Conservation (phyloP, 1,139 yeast species). For the Zygotorulaspora mrakii region DNA sequence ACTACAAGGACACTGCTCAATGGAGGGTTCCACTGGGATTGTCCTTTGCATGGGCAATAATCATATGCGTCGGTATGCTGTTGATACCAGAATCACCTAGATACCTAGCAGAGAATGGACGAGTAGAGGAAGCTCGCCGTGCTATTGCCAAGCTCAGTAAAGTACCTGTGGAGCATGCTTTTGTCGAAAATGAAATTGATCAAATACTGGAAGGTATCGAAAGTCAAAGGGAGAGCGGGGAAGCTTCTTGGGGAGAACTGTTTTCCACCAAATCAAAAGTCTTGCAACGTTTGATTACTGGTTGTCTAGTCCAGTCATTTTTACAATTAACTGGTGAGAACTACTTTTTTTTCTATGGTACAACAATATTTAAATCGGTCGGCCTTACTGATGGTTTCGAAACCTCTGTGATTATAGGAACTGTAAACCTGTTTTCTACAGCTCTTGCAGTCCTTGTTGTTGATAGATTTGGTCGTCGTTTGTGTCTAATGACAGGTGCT, state of each 20-base stretch:
- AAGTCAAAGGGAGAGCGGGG: constrained; percentile 57
- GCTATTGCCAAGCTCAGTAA: constrained; percentile 58
- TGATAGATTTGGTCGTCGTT: constrained; percentile 63
- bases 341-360: constrained; percentile 71
- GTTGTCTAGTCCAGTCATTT: constrained; percentile 59
- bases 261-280: constrained; percentile 62
- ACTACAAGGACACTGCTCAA: constrained; percentile 47
- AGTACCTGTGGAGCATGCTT: constrained; percentile 51
- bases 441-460: constrained; percentile 58
- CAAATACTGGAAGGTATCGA: constrained; percentile 60
- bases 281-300: constrained; percentile 59
- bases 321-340: constrained; percentile 75
- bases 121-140: constrained; percentile 53
- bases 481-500: constrained; percentile 55
- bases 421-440: constrained; percentile 68
- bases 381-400: constrained; percentile 64
- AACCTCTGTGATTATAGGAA: constrained; percentile 66
- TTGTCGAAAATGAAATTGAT: constrained; percentile 54
- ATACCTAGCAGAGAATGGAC: constrained; percentile 52
- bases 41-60: constrained; percentile 43
- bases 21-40: constrained; percentile 62
- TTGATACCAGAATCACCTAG: constrained; percentile 79
- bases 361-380: constrained; percentile 64
- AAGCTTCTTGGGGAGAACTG: constrained; percentile 59
- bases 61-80: constrained; percentile 50